These are phyloP conservation scores for Emericellopsis cladophorae DNA, from an alignment of 2,329 filamentous ascomycete species.

Conservation along the genomic window DNA sequence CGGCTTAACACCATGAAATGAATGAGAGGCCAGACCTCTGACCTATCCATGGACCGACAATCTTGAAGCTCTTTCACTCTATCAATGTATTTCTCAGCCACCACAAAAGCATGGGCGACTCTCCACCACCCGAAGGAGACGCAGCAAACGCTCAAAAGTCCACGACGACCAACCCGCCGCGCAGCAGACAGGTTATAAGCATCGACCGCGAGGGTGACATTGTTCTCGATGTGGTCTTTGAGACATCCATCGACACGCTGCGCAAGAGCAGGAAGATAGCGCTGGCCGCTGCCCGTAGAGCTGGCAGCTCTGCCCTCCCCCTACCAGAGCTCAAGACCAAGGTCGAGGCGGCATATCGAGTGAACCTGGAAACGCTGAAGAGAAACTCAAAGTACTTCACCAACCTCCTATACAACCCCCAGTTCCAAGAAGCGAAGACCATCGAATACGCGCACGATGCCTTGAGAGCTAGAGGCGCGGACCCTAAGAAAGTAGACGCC, in stretches of 20 bases:
- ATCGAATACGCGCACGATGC: constrained; percentile 37
- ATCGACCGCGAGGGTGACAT: constrained; percentile 50
- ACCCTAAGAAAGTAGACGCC: constrained; percentile 32
- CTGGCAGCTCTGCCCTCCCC: constrained; percentile 8
- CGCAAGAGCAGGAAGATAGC: constrained; percentile 27
- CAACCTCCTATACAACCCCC: constrained; percentile 48
- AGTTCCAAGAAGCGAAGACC: constrained; percentile 49
- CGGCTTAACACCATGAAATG: too few relatives aligned
- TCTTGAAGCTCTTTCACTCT: background rate
- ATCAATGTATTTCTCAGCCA: background rate
- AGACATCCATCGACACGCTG: constrained; percentile 40
- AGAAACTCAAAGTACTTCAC: constrained; percentile 57
- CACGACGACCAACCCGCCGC: constrained; percentile 8
- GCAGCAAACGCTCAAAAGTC: constrained; percentile 6
- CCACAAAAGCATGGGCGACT: constrained; percentile 15
- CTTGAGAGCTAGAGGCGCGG: constrained; percentile 32
- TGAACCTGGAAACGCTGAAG: constrained; percentile 42
- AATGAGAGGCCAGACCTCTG: too few relatives aligned
- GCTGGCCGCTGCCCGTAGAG: constrained; percentile 16
- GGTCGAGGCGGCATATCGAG: constrained; percentile 41
- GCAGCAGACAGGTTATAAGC: constrained; percentile 25
- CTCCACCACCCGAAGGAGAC: constrained; percentile 6
- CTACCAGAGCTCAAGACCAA: constrained; percentile 20
- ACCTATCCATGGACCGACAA: too few relatives aligned
- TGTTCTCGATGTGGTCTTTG: constrained; percentile 53